These are phyloP conservation scores for Cercophora scortea DNA, from an alignment of 495 filamentous ascomycete genomes.

Conservation along the genomic window DNA sequence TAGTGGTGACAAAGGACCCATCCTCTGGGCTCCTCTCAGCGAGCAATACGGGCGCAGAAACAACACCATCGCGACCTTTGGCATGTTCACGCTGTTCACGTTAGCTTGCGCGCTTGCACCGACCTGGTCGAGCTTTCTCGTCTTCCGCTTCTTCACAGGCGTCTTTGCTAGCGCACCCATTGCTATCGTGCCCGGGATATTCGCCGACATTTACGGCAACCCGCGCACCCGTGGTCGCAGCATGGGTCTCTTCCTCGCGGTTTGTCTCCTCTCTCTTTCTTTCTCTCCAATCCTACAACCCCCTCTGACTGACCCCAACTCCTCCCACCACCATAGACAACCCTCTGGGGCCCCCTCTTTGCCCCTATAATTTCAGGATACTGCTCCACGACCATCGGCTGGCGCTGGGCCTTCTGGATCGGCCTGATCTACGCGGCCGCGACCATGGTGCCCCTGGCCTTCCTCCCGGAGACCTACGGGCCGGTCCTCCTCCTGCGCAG, in stretches of 20 bases:
- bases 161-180: slow-evolving; percentile 60
- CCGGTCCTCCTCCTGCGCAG: slow-evolving; percentile 50
- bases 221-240: slow-evolving; percentile 55
- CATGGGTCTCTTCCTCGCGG: slow-evolving; percentile 62
- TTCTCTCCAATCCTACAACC: not conserved
- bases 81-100: slow-evolving; percentile 57
- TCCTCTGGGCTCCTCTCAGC: slow-evolving; percentile 62
- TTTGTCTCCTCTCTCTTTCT: slow-evolving; percentile 30
- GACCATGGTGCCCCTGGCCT: slow-evolving; percentile 37
- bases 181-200: slow-evolving; percentile 62
- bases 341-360: slow-evolving; percentile 58
- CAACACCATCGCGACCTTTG: slow-evolving; percentile 54
- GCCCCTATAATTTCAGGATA: slow-evolving; percentile 64
- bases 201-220: slow-evolving; percentile 58
- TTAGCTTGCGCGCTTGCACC: slow-evolving; percentile 63
- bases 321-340: slow-evolving; percentile 41
- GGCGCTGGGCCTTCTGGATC: slow-evolving; percentile 62
- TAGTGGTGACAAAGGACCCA: slow-evolving; percentile 22
- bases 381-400: slow-evolving; percentile 46
- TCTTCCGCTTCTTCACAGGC: slow-evolving; percentile 62
- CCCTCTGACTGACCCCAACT: not conserved
- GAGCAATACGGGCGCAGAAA: slow-evolving; percentile 62
- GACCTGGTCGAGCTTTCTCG: slow-evolving; percentile 55
- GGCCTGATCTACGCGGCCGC: slow-evolving; percentile 49
- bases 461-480: slow-evolving; percentile 56